These are phyloP conservation scores for Monosporascus sp. DNA, from an alignment of 2,329 filamentous ascomycete species.

Conservation along the genomic window DNA sequence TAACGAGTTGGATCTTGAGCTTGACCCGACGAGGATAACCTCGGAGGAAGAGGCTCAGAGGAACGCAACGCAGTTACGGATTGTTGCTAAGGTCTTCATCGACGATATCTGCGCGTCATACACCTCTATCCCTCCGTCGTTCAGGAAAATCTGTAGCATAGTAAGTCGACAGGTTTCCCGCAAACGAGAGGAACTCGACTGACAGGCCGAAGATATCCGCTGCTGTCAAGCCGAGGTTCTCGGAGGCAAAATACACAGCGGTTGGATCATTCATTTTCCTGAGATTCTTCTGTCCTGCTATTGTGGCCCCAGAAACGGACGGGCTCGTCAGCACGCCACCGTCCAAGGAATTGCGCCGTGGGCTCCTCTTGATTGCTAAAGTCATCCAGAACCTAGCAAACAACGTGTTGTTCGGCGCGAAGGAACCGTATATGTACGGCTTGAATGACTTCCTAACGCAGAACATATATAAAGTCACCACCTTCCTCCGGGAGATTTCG, in stretches of 20 bases:
- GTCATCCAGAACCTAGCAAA: constrained; percentile 68
- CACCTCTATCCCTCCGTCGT: constrained; percentile 55
- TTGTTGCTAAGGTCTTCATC: constrained; percentile 67
- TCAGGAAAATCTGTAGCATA: constrained; percentile 64
- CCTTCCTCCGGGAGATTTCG: constrained; percentile 63
- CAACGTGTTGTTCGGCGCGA: constrained; percentile 66
- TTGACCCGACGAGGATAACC: constrained; percentile 58
- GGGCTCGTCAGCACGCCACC: constrained; percentile 57
- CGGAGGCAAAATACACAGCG: constrained; percentile 66
- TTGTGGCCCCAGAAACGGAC: constrained; percentile 65
- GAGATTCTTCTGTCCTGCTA: constrained; percentile 68
- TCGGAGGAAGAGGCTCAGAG: constrained; percentile 60
- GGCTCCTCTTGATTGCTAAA: constrained; percentile 64
- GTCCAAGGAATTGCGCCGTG: constrained; percentile 65
- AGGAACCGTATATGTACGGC: constrained; percentile 69
- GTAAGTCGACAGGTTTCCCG: constrained; percentile 34
- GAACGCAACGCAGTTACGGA: constrained; percentile 60
- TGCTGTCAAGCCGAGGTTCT: constrained; percentile 59
- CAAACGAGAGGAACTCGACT: constrained; percentile 1
- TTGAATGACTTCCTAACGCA: constrained; percentile 64
- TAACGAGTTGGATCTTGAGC: constrained; percentile 62
- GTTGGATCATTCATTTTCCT: constrained; percentile 69
- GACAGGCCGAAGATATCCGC: constrained; percentile 46
- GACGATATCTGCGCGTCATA: constrained; percentile 64
- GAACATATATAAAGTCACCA: constrained; percentile 64